These are phyloP conservation scores for Hysterium pulicare DNA, from an alignment of 2,329 filamentous ascomycete genomes.

Conservation along the genomic window DNA sequence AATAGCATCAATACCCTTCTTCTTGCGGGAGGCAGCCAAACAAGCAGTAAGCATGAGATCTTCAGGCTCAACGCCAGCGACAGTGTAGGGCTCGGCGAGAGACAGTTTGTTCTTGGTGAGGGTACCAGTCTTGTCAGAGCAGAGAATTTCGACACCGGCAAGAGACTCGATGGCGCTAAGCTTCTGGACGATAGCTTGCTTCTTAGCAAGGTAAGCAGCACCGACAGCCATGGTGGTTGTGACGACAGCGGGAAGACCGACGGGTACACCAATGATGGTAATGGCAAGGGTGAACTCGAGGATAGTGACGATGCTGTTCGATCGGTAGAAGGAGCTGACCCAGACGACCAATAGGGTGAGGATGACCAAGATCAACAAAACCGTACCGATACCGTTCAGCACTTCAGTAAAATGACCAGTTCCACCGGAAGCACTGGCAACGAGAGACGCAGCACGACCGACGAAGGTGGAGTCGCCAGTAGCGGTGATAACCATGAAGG, in stretches of 20 bases:
- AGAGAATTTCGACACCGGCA: conserved; percentile 88
- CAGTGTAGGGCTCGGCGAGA: conserved; percentile 78
- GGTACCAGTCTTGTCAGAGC: conserved; percentile 92
- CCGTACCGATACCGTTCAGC: conserved; percentile 78
- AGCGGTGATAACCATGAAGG: conserved; percentile 75
- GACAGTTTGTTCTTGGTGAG: conserved; percentile 94
- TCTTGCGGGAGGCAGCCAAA: conserved; percentile 85
- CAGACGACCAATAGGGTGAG: conserved; percentile 79
- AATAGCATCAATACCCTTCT: conserved; percentile 92
- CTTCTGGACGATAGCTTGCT: conserved; percentile 91
- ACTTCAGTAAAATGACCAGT: conserved; percentile 89
- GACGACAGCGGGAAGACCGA: conserved; percentile 88
- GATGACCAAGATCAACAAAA: conserved; percentile 76
- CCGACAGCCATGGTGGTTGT: conserved; percentile 95
- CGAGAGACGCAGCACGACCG: conserved; percentile 81
- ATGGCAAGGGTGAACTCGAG: conserved; percentile 84
- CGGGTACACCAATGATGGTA: conserved; percentile 87
- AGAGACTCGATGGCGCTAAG: conserved; percentile 88
- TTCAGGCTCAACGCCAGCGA: conserved; percentile 76
- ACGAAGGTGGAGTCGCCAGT: conserved; percentile 91
- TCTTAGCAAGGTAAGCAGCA: conserved; percentile 86
- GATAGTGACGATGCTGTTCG: conserved; percentile 73
- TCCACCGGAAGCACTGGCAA: conserved; percentile 70
- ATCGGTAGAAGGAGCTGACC: conserved; percentile 84
- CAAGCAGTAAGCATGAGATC: conserved; percentile 92